Evolutionary conservation across 345 rosid species (phyloP).

Genomic region (Eutrema yunnanense): DNA sequence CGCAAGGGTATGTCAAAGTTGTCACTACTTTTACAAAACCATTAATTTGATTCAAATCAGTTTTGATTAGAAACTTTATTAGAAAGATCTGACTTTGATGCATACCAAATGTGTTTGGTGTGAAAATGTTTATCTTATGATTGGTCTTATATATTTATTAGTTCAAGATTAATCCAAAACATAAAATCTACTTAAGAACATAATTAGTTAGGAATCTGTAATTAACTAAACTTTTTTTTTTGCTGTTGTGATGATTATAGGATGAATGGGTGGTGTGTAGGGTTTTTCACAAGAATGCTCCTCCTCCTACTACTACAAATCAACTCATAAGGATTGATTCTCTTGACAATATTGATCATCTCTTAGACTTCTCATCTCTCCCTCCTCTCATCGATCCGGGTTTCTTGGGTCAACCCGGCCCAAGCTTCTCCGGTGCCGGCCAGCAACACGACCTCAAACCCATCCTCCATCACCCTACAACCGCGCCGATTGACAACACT

Average conservation of each 20-base stretch:
- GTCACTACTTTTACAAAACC: background rate
- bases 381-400: slow-evolving; percentile 25
- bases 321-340: slow-evolving; percentile 32
- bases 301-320: slow-evolving; percentile 4
- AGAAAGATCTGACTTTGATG: background rate
- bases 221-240: background rate
- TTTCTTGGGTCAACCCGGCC: slow-evolving; percentile 24
- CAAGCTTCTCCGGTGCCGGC: slow-evolving; percentile 12
- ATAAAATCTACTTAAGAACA: background rate
- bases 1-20: slow-evolving; percentile 50
- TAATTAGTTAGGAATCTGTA: background rate
- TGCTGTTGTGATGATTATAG: slow-evolving; percentile 25
- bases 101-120: background rate
- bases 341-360: slow-evolving; percentile 51
- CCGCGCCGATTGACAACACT: slow-evolving; percentile 47
- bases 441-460: slow-evolving; percentile 24
- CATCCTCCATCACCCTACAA: slow-evolving; percentile 31
- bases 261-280: slow-evolving; percentile 98
- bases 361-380: slow-evolving; percentile 24
- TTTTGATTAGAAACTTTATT: background rate
- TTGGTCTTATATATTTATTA: background rate
- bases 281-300: slow-evolving; percentile 76
- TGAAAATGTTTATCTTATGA: background rate
- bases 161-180: slow-evolving; percentile 2
- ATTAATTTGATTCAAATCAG: background rate